phyloP scores from a whole-genome alignment of 2,329 filamentous ascomycete species.

The Penicillium sp. region DNA sequence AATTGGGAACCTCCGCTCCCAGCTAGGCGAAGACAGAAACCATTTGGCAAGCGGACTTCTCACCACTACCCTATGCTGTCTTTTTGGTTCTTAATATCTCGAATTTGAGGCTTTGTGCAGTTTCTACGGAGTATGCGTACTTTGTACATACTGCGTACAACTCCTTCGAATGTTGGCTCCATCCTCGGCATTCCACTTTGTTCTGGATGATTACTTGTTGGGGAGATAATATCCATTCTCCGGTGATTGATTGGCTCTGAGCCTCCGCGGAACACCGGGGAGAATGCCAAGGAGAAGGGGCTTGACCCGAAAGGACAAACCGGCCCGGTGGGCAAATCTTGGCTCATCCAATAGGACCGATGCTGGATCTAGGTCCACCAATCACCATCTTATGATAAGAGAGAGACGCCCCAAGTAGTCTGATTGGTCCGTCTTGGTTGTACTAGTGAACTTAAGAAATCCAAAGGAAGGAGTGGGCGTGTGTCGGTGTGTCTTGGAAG shows the following conservation, averaged over 20 bases:
- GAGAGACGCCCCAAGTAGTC: slow-evolving; percentile 14
- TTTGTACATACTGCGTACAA: no score
- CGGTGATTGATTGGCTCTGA: neutral
- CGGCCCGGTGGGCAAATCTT: neutral
- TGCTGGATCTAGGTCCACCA: neutral
- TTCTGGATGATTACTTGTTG: slow-evolving; percentile 4
- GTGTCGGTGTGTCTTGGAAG: neutral
- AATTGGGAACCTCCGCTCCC: neutral
- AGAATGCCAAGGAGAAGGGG: neutral
- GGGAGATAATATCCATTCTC: neutral
- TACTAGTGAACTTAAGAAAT: slow-evolving; percentile 16
- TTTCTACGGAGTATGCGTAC: no score
- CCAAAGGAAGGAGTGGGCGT: neutral
- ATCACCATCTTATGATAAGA: slow-evolving; percentile 19
- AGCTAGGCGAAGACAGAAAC: neutral
- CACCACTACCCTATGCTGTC: no score
- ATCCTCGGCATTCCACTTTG: no score
- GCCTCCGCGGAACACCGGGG: slow-evolving; percentile 2
- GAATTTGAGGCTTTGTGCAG: no score
- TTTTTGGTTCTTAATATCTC: no score
- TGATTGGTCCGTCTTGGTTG: slow-evolving; percentile 12
- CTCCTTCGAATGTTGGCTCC: no score
- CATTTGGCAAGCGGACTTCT: neutral
- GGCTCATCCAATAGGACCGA: neutral
- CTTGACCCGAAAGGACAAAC: neutral